These are phyloP conservation scores for Aspergillus sp. DNA, from an alignment of 2,329 filamentous ascomycete species.

Conservation along the genomic window DNA sequence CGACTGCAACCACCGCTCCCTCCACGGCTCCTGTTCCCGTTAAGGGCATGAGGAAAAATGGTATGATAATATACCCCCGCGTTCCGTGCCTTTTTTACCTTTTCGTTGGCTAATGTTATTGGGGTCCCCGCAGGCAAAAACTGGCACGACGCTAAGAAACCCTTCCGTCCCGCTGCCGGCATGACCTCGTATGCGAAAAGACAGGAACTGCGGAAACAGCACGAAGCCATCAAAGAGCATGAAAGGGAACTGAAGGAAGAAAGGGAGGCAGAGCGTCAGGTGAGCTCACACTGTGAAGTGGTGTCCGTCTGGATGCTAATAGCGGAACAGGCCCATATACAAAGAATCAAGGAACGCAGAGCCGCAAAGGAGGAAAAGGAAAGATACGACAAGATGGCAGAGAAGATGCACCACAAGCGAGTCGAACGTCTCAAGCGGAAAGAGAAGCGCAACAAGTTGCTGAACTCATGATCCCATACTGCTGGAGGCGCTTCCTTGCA, in stretches of 20 bases:
- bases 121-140: slow-evolving; percentile 65
- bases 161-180: slow-evolving; percentile 76
- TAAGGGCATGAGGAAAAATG: slow-evolving; percentile 76
- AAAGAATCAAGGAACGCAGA: slow-evolving; percentile 76
- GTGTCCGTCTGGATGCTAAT: neutral
- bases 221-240: slow-evolving; percentile 76
- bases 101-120: slow-evolving; percentile 11
- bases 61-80: slow-evolving; percentile 42
- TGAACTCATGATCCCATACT: slow-evolving; percentile 32
- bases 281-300: slow-evolving; percentile 35
- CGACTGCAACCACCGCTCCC: slow-evolving; percentile 26
- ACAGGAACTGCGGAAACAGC: slow-evolving; percentile 60
- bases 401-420: slow-evolving; percentile 95
- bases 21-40: slow-evolving; percentile 27
- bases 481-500: slow-evolving; percentile 1
- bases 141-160: slow-evolving; percentile 77
- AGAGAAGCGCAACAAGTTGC: slow-evolving; percentile 73
- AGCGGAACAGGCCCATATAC: slow-evolving; percentile 58
- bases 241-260: slow-evolving; percentile 95
- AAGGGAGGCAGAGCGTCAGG: slow-evolving; percentile 82
- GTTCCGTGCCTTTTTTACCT: slow-evolving; percentile 4
- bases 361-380: slow-evolving; percentile 89
- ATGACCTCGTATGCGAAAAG: slow-evolving; percentile 74
- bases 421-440: slow-evolving; percentile 88
- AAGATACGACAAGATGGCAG: slow-evolving; percentile 85